Evolutionary conservation across 225 moss, liverwort and hornwort species (phyloP), one percentile per base, ranked within the genome.

Genomic region (Polytrichum formosum): DNA sequence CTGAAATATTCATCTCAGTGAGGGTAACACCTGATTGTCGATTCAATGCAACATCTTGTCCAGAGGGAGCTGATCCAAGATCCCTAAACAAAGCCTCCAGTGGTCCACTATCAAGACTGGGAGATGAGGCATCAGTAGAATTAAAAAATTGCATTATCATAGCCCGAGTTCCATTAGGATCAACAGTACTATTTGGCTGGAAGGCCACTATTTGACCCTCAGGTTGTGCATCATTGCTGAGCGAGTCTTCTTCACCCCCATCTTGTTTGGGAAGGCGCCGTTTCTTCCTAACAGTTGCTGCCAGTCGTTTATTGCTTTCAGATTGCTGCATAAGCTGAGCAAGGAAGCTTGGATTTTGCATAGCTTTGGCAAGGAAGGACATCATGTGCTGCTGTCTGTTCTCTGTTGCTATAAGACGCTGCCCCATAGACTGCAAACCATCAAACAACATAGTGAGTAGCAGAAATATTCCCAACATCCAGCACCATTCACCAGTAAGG

Each of bases 311-410:
- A 63, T 70, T 82, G 61, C 80, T 82, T 80, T 89, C 92, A 26
- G 85, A 85, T 69, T 93, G 91, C 67, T 94, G 98, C 76, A 98
- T 88, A 31, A 98, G 79, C 56, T 92, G 94, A 18, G 94, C 92
- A 60, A 98, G 90, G 63, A 92, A 98, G 71, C 88, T 90, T 18
- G 98, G 98, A 77, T 94, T 94, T 59, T 98, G 98, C 91, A 98
- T 92, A 1, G 98, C 98, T 72, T 98, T 98, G 17, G 92, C 98
- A 31, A 98, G 80, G 65, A 98, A 98, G 0, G 98, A 84, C 98
- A 98, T 98, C 94, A 98, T 98, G 62, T 94, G 94, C 54, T 98
- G 94, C 81, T 98, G 98, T 67, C 92, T 88, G 37, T 83, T 88
- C 68, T 98, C 98, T 0, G 98, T 98, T 16, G 83, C 81, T 2